These are phyloP conservation scores for Xylaria sp. DNA, from an alignment of 2,329 filamentous ascomycete genomes.

Conservation along the genomic window DNA sequence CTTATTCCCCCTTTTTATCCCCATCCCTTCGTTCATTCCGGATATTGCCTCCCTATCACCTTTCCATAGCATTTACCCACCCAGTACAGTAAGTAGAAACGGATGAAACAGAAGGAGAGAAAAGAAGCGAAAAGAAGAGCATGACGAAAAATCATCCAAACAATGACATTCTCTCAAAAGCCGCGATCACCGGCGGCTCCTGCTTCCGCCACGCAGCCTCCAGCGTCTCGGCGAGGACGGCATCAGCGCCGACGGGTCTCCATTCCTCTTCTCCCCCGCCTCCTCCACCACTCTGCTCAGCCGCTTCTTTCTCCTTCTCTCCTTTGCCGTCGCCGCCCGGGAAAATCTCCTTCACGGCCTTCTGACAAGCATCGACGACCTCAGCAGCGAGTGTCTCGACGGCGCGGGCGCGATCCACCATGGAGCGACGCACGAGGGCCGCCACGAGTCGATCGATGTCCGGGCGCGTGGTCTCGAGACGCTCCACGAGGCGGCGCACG, in stretches of 20 bases:
- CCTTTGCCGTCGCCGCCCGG: slow-evolving; percentile 41
- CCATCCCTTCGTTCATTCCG: neutral
- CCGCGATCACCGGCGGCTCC: slow-evolving; percentile 61
- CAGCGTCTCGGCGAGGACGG: slow-evolving; percentile 63
- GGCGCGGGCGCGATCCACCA: slow-evolving; percentile 87
- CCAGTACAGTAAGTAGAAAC: neutral
- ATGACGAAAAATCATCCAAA: slow-evolving; percentile 53
- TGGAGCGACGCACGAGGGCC: slow-evolving; percentile 80
- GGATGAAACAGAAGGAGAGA: neutral
- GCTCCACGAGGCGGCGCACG: slow-evolving; percentile 82
- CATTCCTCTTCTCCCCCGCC: slow-evolving; percentile 44
- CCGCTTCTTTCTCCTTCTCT: slow-evolving; percentile 5
- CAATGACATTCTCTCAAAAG: slow-evolving; percentile 62
- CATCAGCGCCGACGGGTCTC: slow-evolving; percentile 61
- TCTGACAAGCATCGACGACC: slow-evolving; percentile 75
- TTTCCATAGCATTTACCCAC: neutral
- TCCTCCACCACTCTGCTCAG: slow-evolving; percentile 36
- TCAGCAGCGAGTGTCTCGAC: slow-evolving; percentile 80
- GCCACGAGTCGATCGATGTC: slow-evolving; percentile 82
- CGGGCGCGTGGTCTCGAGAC: slow-evolving; percentile 76
- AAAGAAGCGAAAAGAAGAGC: neutral
- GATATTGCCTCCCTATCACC: neutral
- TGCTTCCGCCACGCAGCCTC: slow-evolving; percentile 58
- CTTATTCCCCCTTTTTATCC: neutral
- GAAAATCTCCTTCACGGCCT: slow-evolving; percentile 78